phyloP scores from a whole-genome alignment of 1,139 yeast genomes.

The Geotrichum klebahnii region DNA sequence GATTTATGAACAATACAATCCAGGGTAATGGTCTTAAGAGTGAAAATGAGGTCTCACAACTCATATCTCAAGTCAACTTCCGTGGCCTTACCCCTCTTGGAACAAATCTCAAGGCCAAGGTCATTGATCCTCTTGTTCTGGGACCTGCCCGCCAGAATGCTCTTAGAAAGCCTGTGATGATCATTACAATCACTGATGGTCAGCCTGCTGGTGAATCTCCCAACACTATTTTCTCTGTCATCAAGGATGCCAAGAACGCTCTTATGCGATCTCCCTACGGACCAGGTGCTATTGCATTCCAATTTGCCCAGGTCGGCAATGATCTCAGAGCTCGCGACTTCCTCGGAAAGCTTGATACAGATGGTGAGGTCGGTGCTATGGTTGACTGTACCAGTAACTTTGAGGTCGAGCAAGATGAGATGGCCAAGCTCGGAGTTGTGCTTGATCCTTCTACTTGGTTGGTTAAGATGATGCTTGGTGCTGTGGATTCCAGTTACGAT shows the following conservation, averaged over 20 bases:
- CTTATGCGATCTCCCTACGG: constrained; percentile 32
- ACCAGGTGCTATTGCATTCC: constrained; percentile 37
- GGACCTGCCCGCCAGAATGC: constrained; percentile 31
- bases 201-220: constrained; percentile 38
- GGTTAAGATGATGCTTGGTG: constrained; percentile 37
- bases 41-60: constrained; percentile 33
- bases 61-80: constrained; percentile 33
- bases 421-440: constrained; percentile 36
- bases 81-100: constrained; percentile 39
- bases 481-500: constrained; percentile 36
- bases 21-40: constrained; percentile 33
- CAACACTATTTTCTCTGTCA: constrained; percentile 31
- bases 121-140: constrained; percentile 36
- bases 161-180: constrained; percentile 35
- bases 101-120: constrained; percentile 32
- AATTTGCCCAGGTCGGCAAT: constrained; percentile 39
- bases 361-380: constrained; percentile 35
- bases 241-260: constrained; percentile 32
- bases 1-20: constrained; percentile 36
- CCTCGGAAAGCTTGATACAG: constrained; percentile 34
- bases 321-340: constrained; percentile 38
- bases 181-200: constrained; percentile 38
- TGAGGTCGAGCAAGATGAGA: constrained; percentile 39
- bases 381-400: constrained; percentile 39
- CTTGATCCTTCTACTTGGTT: constrained; percentile 37